Evolutionary conservation across 2,329 filamentous ascomycete species (phyloP).

Genomic region (Penicillium sp.): DNA sequence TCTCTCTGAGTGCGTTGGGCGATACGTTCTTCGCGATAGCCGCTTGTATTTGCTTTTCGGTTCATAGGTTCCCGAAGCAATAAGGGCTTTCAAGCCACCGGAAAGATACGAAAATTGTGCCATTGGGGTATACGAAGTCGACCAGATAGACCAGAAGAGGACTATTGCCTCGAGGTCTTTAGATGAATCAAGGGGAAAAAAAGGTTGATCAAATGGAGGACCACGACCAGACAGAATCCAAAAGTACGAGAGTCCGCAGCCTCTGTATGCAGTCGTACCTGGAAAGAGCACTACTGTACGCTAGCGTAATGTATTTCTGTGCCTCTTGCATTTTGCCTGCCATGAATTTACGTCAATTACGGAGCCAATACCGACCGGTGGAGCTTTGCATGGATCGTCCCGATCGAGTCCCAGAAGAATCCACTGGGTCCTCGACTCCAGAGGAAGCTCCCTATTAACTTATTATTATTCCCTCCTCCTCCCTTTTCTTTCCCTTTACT

Average conservation of each 20-base stretch:
- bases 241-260: background rate
- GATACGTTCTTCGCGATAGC: background rate
- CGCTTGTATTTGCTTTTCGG: background rate
- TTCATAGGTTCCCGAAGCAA: background rate
- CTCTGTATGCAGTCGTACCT: background rate
- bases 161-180: conserved; percentile 1
- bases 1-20: background rate
- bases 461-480: conserved; percentile 16
- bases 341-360: conserved; percentile 2
- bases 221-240: background rate
- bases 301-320: background rate
- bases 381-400: conserved; percentile 27
- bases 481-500: conserved; percentile 12
- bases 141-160: background rate
- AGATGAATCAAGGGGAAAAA: conserved; percentile 12
- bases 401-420: conserved; percentile 30
- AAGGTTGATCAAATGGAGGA: background rate
- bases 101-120: background rate
- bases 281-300: background rate
- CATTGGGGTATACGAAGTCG: background rate
- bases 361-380: conserved; percentile 9
- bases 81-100: background rate
- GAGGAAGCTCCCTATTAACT: conserved; percentile 12
- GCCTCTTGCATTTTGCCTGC: too few relatives aligned
- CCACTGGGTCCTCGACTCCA: conserved; percentile 18